phyloP scores from a whole-genome alignment of 371 early-diverging fungal genomes.

The Saksenaea oblongispora region DNA sequence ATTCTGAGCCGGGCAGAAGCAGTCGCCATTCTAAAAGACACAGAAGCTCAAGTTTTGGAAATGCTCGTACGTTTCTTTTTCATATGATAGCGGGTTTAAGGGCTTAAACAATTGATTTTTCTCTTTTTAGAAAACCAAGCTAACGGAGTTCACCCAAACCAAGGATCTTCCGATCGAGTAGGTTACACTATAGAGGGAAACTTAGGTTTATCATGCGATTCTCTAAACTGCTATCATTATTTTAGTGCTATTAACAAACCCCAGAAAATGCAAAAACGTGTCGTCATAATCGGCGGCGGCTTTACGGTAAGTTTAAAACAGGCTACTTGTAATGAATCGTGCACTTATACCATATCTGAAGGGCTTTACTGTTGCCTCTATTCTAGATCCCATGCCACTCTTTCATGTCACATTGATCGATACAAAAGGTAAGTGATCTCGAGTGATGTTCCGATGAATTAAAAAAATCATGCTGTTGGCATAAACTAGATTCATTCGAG shows the following conservation, averaged over 20 bases:
- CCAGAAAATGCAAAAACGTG: slow-evolving; percentile 21
- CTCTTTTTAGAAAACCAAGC: slow-evolving; percentile 16
- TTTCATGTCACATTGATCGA: slow-evolving; percentile 51
- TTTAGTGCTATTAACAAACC: background rate
- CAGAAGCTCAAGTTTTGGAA: slow-evolving; percentile 33
- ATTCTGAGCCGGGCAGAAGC: slow-evolving; percentile 25
- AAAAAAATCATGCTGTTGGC: slow-evolving; percentile 8
- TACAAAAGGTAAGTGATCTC: slow-evolving; percentile 35
- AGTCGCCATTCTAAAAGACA: slow-evolving; percentile 26
- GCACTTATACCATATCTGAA: slow-evolving; percentile 5
- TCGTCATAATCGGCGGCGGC: slow-evolving; percentile 49
- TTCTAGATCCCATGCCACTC: slow-evolving; percentile 46
- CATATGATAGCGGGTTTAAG: background rate
- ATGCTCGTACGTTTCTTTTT: slow-evolving; percentile 28
- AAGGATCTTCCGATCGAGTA: slow-evolving; percentile 6
- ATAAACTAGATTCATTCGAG: slow-evolving; percentile 34
- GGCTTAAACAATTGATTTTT: background rate
- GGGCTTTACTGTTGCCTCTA: slow-evolving; percentile 49
- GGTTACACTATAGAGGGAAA: background rate
- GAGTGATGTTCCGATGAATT: background rate
- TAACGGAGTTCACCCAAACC: slow-evolving; percentile 14
- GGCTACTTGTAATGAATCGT: background rate
- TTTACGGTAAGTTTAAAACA: slow-evolving; percentile 37
- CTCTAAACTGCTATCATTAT: background rate
- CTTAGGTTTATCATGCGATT: background rate